These are phyloP conservation scores for Candida corydali DNA, from an alignment of 805 yeast species.

Conservation along the genomic window DNA sequence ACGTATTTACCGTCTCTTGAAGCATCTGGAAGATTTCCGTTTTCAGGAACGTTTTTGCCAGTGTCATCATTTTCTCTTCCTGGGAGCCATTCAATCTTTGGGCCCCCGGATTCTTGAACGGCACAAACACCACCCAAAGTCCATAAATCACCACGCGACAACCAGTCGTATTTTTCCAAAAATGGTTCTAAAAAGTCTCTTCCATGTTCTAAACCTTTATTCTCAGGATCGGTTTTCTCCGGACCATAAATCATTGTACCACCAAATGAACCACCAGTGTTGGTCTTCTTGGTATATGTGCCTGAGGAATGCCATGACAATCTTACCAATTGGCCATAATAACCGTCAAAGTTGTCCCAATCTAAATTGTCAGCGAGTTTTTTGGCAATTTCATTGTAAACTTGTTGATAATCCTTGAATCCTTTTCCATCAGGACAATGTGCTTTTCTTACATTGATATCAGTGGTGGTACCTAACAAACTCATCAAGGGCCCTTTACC, in stretches of 20 bases:
- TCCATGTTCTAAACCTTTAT: constrained; percentile 61
- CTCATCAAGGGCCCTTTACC: constrained; percentile 4
- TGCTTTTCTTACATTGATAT: constrained; percentile 22
- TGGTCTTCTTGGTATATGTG: constrained; percentile 23
- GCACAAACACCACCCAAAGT: constrained; percentile 78
- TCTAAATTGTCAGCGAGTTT: constrained; percentile 46
- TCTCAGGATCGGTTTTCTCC: constrained; percentile 38
- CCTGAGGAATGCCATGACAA: constrained; percentile 39
- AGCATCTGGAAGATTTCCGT: constrained; percentile 75
- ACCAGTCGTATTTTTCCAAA: constrained; percentile 58
- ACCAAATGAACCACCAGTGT: constrained; percentile 33
- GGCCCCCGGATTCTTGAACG: constrained; percentile 75
- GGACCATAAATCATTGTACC: constrained; percentile 35
- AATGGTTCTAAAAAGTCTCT: constrained; percentile 55
- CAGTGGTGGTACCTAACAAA: constrained; percentile 19
- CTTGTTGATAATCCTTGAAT: constrained; percentile 54
- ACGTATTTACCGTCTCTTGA: constrained; percentile 61
- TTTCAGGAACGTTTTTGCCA: constrained; percentile 50
- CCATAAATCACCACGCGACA: constrained; percentile 75
- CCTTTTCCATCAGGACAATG: constrained; percentile 33
- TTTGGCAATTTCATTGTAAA: constrained; percentile 70
- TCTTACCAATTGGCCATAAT: constrained; percentile 33
- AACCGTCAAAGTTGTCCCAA: constrained; percentile 35
- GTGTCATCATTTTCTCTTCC: constrained; percentile 66
- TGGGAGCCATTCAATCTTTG: constrained; percentile 75